Conservation (phyloP, 2,329 filamentous ascomycete species). For the Cadophora sp. region DNA sequence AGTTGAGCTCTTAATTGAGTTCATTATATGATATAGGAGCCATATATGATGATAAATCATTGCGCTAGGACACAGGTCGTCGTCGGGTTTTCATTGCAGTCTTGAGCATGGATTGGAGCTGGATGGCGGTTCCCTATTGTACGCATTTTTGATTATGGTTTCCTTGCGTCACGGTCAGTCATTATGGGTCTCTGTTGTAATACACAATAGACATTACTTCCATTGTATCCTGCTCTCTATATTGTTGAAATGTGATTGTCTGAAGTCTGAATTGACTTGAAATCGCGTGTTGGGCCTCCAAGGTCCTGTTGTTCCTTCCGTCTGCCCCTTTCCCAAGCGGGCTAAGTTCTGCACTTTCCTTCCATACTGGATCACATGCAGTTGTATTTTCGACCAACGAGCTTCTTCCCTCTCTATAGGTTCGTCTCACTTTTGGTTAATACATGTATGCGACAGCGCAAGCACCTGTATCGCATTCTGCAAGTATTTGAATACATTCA, state of each 20-base stretch:
- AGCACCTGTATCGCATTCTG: slow-evolving; percentile 41
- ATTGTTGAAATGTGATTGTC: neutral
- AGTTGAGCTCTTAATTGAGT: slow-evolving; percentile 45
- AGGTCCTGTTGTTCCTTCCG: slow-evolving; percentile 19
- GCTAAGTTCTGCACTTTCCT: slow-evolving; percentile 21
- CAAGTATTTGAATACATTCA: slow-evolving; percentile 39
- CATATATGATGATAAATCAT: slow-evolving; percentile 35
- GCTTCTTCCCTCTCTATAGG: slow-evolving; percentile 34
- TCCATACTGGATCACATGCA: neutral
- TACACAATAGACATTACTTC: slow-evolving; percentile 24
- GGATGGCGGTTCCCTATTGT: slow-evolving; percentile 40
- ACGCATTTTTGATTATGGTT: slow-evolving; percentile 43
- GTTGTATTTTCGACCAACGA: neutral
- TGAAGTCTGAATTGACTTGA: neutral
- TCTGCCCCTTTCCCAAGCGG: neutral
- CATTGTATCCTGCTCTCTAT: slow-evolving; percentile 27
- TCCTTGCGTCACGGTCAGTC: slow-evolving; percentile 36
- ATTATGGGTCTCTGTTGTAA: slow-evolving; percentile 22
- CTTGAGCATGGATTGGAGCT: slow-evolving; percentile 41
- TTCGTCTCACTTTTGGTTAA: slow-evolving; percentile 43
- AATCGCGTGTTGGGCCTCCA: neutral
- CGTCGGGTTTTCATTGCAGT: slow-evolving; percentile 33
- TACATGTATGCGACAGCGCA: slow-evolving; percentile 31
- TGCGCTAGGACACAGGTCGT: slow-evolving; percentile 28
- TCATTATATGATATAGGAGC: slow-evolving; percentile 24